Percentiles rank a stretch among this genome's conserved stretches.
phyloP scores from a whole-genome alignment of 2,329 filamentous ascomycete genomes.

The Fusarium gaditjirri region DNA sequence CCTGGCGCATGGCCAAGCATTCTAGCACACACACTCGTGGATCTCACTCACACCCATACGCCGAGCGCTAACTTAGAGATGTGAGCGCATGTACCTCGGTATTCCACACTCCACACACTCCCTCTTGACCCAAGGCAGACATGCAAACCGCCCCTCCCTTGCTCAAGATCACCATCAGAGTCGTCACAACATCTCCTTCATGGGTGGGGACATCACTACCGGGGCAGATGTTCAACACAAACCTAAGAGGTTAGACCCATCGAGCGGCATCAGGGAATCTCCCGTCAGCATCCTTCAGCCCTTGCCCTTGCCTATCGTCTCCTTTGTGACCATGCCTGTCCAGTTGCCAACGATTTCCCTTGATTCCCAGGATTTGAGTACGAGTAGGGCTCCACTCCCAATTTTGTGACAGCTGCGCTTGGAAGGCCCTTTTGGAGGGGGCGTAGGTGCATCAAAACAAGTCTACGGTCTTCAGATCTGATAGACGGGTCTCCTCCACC shows the following conservation, averaged over 20 bases:
- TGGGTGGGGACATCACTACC: conserved; percentile 42
- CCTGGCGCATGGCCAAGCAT: conserved; percentile 41
- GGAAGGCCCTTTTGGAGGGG: conserved; percentile 36
- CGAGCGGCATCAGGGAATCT: conserved; percentile 39
- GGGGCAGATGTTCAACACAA: conserved; percentile 37
- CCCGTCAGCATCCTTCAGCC: conserved; percentile 35
- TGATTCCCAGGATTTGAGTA: conserved; percentile 43
- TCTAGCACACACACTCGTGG: conserved; percentile 37
- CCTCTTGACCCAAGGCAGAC: conserved; percentile 10
- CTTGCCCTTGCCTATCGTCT: conserved; percentile 34
- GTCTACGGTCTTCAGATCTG: conserved; percentile 45
- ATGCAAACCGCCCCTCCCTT: conserved; percentile 34
- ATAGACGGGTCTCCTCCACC: conserved; percentile 44
- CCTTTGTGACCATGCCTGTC: conserved; percentile 40
- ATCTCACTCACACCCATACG: conserved; percentile 40
- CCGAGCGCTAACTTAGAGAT: conserved; percentile 5
- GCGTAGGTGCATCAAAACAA: conserved; percentile 36
- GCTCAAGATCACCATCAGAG: conserved; percentile 39
- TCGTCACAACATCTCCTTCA: conserved; percentile 32
- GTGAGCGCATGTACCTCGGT: conserved; percentile 3
- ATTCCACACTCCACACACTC: conserved; percentile 18
- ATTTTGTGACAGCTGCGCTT: conserved; percentile 45
- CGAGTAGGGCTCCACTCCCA: conserved; percentile 36
- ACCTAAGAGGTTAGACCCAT: conserved; percentile 34
- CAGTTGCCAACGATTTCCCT: conserved; percentile 30